phyloP scores from a whole-genome alignment of 495 filamentous ascomycete genomes.

The Trichoderma reesei region DNA sequence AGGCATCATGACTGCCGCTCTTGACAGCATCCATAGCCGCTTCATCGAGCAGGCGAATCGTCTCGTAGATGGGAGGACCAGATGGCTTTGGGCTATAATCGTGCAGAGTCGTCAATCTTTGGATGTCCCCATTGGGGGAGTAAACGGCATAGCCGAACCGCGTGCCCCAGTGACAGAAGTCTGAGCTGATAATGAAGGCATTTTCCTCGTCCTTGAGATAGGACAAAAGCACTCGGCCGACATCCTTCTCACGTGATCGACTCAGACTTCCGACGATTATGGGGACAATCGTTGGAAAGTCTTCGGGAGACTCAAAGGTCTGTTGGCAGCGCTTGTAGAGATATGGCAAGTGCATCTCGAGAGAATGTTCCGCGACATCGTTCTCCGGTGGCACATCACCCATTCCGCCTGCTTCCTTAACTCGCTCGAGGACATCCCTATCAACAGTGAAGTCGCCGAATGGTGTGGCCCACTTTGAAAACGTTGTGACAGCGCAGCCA shows the following conservation, averaged over 20 bases:
- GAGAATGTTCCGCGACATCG: constrained; percentile 86
- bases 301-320: constrained; percentile 34
- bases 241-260: constrained; percentile 52
- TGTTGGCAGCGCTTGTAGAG: constrained; percentile 72
- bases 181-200: constrained; percentile 80
- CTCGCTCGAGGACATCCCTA: constrained; percentile 48
- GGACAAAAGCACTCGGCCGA: constrained; percentile 62
- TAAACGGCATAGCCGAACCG: constrained; percentile 86
- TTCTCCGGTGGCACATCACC: constrained; percentile 57
- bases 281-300: constrained; percentile 70
- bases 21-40: constrained; percentile 76
- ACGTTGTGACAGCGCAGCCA: constrained; percentile 66
- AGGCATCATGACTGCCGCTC: constrained; percentile 56
- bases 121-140: constrained; percentile 39
- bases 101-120: not conserved
- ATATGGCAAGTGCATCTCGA: constrained; percentile 95
- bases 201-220: constrained; percentile 70
- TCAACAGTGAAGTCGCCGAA: constrained; percentile 75
- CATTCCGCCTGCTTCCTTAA: constrained; percentile 56
- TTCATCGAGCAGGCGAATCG: constrained; percentile 72
- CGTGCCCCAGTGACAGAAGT: constrained; percentile 94
- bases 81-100: constrained; percentile 22
- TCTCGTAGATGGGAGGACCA: constrained; percentile 65
- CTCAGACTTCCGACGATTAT: constrained; percentile 79
- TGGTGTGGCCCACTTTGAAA: constrained; percentile 72